Conservation (phyloP, 148 eudicot genomes). For the Cornus suecica region DNA sequence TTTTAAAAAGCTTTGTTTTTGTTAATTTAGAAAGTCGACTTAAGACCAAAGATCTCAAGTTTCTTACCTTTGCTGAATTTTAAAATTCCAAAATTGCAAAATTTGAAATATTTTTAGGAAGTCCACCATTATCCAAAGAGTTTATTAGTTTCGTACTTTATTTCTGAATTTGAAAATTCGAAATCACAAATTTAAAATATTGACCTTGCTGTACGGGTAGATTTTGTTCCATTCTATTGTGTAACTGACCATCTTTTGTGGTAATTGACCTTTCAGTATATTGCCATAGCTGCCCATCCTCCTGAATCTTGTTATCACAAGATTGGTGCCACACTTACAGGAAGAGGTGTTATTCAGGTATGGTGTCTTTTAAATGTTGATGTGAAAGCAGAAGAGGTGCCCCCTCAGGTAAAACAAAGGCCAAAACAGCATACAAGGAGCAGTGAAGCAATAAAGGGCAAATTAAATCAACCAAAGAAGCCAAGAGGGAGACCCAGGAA, state of each 20-base stretch:
- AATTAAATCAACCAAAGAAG: constrained; percentile 20
- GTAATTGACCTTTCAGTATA: constrained; percentile 44
- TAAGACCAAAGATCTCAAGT: too few species aligned
- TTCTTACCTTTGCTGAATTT: too few species aligned
- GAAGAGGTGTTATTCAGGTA: constrained; percentile 88
- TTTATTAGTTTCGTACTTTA: too few species aligned
- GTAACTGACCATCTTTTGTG: constrained; percentile 6
- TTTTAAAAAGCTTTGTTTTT: too few species aligned
- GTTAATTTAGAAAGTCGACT: too few species aligned
- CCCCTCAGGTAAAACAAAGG: constrained; percentile 26
- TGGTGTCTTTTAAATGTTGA: constrained; percentile 57
- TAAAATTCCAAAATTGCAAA: too few species aligned
- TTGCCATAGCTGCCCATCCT: constrained; percentile 97
- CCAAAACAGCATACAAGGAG: constrained; percentile 22
- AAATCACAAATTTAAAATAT: too few species aligned
- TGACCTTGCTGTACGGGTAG: too few species aligned
- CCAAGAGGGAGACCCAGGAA: constrained; percentile 43
- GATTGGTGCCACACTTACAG: constrained; percentile 67
- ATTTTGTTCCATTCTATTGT: too few species aligned
- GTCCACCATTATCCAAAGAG: too few species aligned
- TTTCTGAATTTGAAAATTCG: too few species aligned
- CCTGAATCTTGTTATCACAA: constrained; percentile 94
- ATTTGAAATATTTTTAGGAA: too few species aligned
- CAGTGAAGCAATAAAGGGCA: constrained; percentile 19
- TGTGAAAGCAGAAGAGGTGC: constrained; percentile 29